phyloP scores from a whole-genome alignment of 108 stramenopile species.

The Parmales sp. region DNA sequence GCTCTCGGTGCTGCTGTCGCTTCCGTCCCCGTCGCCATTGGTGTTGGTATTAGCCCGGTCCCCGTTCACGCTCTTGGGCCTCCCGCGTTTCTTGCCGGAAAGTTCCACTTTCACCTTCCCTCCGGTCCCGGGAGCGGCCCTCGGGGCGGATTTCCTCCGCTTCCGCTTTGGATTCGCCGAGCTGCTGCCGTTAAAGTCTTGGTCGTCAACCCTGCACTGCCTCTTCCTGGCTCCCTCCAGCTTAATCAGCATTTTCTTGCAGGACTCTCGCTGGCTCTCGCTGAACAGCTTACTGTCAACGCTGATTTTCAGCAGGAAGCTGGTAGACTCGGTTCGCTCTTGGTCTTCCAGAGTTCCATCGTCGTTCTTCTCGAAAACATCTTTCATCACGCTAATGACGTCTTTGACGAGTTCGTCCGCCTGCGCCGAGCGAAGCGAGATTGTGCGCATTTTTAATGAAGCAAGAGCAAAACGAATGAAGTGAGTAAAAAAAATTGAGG shows the following conservation, averaged over 20 bases:
- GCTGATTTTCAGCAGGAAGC: slow-evolving; percentile 63
- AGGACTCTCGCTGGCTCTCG: slow-evolving; percentile 55
- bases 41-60: slow-evolving; percentile 63
- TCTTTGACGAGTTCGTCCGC: slow-evolving; percentile 12
- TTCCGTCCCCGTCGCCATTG: slow-evolving; percentile 72
- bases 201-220: slow-evolving; percentile 38
- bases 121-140: slow-evolving; percentile 14
- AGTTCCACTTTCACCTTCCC: slow-evolving; percentile 22
- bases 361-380: slow-evolving; percentile 28
- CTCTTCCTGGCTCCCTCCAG: slow-evolving; percentile 68
- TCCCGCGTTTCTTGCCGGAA: slow-evolving; percentile 14
- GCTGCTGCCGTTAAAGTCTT: slow-evolving; percentile 12
- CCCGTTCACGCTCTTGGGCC: slow-evolving; percentile 28
- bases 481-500: too few relatives aligned
- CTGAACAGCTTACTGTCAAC: slow-evolving; percentile 65
- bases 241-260: slow-evolving; percentile 46
- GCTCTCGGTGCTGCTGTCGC: slow-evolving; percentile 46
- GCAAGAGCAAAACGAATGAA: too few relatives aligned
- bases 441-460: too few relatives aligned
- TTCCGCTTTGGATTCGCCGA: background rate
- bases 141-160: slow-evolving; percentile 7
- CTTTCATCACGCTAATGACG: background rate
- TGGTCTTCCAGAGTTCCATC: slow-evolving; percentile 46
- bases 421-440: too few relatives aligned
- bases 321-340: slow-evolving; percentile 58